phyloP scores from a whole-genome alignment of 139 green algal genomes.

The Chlorella sp. region DNA sequence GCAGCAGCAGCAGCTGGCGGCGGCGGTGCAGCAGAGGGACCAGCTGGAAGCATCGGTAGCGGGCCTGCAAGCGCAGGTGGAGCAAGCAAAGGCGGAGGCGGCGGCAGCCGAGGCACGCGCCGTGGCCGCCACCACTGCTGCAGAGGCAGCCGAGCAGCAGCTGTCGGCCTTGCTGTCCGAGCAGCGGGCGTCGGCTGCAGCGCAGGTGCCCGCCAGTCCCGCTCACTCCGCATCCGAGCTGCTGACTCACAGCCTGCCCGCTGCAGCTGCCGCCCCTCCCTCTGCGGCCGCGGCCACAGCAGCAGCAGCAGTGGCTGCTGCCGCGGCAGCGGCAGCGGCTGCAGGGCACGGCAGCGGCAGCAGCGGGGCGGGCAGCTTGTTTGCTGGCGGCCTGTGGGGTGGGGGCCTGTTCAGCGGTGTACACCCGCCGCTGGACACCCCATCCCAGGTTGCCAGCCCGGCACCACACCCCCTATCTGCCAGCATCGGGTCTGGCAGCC shows the following conservation, averaged over 20 bases:
- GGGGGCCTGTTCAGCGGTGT: not conserved
- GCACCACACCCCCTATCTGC: not conserved
- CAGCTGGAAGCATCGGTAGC: not conserved
- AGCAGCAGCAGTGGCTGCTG: not conserved
- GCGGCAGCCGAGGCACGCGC: not conserved
- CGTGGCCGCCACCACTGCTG: not conserved
- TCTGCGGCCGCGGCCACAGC: not conserved
- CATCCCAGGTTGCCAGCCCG: not conserved
- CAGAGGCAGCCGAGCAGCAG: not conserved
- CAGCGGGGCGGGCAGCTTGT: not conserved
- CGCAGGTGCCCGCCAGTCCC: not conserved
- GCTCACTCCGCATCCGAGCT: not conserved
- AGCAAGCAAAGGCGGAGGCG: not conserved
- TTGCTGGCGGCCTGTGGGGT: constrained; percentile 3
- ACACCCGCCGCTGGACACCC: not conserved
- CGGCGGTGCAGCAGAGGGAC: not conserved
- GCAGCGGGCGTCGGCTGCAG: not conserved
- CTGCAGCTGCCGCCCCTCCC: not conserved
- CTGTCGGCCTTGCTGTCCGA: not conserved
- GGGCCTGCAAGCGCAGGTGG: not conserved
- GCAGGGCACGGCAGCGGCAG: not conserved
- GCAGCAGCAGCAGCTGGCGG: not conserved
- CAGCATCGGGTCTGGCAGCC: constrained; percentile 1
- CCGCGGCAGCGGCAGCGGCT: not conserved
- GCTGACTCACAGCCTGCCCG: not conserved